These are phyloP conservation scores for Microdochium paspali DNA, from an alignment of 2,329 filamentous ascomycete genomes.

Conservation along the genomic window DNA sequence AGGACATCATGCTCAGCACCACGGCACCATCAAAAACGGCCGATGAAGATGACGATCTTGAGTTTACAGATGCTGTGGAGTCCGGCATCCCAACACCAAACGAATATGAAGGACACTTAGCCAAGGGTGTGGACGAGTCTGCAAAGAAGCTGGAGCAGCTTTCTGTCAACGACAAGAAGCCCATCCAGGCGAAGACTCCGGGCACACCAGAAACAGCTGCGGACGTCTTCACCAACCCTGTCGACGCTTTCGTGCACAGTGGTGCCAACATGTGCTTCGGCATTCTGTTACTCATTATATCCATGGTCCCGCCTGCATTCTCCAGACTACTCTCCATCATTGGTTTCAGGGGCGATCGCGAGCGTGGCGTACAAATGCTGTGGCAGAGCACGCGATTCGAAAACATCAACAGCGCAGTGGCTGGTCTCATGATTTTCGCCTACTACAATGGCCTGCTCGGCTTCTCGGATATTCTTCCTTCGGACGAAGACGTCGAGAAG, in stretches of 20 bases:
- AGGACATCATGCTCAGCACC: conserved; percentile 17
- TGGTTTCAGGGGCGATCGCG: conserved; percentile 82
- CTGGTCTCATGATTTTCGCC: conserved; percentile 68
- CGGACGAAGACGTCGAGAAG: conserved; percentile 41
- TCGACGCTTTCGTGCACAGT: conserved; percentile 83
- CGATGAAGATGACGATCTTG: conserved; percentile 27
- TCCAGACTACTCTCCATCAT: conserved; percentile 79
- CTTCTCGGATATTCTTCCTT: conserved; percentile 78
- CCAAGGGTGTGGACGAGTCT: conserved; percentile 19
- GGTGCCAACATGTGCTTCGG: conserved; percentile 87
- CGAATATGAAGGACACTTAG: conserved; percentile 33
- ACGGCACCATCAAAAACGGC: not conserved
- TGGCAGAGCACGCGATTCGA: conserved; percentile 82
- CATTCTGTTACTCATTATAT: conserved; percentile 76
- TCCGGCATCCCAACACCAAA: conserved; percentile 33
- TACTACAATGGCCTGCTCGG: conserved; percentile 86
- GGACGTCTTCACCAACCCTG: conserved; percentile 59
- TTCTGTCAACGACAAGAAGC: conserved; percentile 9
- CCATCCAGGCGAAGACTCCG: not conserved
- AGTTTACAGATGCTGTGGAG: conserved; percentile 50
- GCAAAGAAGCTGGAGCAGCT: conserved; percentile 13
- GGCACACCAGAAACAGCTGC: conserved; percentile 41
- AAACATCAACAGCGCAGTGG: conserved; percentile 89
- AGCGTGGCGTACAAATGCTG: conserved; percentile 72
- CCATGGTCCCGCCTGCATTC: conserved; percentile 86